Conservation (phyloP, 495 filamentous ascomycete species). For the Daldinia loculata region DNA sequence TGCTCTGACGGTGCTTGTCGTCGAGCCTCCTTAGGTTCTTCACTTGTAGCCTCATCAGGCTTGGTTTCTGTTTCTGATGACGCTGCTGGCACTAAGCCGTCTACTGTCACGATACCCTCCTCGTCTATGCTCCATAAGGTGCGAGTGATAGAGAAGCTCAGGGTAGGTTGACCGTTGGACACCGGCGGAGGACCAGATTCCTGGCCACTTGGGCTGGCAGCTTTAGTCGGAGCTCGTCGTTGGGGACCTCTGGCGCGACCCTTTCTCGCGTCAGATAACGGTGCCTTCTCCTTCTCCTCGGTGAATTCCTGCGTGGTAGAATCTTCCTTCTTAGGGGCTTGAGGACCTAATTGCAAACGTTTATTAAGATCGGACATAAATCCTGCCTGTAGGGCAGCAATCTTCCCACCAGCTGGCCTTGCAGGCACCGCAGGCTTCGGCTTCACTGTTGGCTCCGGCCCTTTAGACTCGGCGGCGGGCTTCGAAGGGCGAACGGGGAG, state of each 20-base stretch:
- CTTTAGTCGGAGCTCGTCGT: constrained; percentile 71
- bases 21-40: constrained; percentile 46
- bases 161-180: constrained; percentile 33
- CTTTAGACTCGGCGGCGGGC: constrained; percentile 51
- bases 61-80: constrained; percentile 29
- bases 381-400: constrained; percentile 86
- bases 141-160: constrained; percentile 52
- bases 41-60: constrained; percentile 22
- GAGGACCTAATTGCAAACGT: constrained; percentile 81
- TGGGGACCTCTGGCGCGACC: constrained; percentile 87
- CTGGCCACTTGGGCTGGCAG: constrained; percentile 45
- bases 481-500: constrained; percentile 77
- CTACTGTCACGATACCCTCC: constrained; percentile 55
- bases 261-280: constrained; percentile 86
- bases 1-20: constrained; percentile 43
- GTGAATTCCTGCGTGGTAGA: constrained; percentile 61
- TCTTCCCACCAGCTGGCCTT: constrained; percentile 81
- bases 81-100: constrained; percentile 41
- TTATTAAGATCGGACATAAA: constrained; percentile 92
- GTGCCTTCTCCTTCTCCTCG: constrained; percentile 73
- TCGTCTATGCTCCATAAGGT: constrained; percentile 63
- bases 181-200: constrained; percentile 40
- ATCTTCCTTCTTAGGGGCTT: constrained; percentile 75
- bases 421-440: constrained; percentile 83
- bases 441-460: constrained; percentile 59